Percentiles rank a stretch among this genome's conserved stretches.
Conservation (phyloP, 2,329 filamentous ascomycete species). For the Nemania sp. region DNA sequence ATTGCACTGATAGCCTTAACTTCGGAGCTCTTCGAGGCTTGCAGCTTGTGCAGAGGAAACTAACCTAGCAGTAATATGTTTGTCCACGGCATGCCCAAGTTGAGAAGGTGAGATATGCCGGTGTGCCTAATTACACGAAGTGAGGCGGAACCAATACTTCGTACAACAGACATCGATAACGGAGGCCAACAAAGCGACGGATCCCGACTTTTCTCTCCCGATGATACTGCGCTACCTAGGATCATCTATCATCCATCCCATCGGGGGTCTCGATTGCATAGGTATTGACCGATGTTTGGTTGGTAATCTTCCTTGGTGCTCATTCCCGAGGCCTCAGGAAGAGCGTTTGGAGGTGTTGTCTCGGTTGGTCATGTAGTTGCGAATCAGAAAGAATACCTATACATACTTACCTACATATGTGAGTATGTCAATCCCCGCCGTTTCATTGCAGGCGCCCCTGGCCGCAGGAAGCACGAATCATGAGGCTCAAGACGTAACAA, state of each 20-base stretch:
- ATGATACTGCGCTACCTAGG: background rate
- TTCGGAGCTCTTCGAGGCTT: no score
- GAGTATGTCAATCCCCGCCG: background rate
- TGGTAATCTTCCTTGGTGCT: background rate
- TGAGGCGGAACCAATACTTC: background rate
- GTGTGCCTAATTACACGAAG: background rate
- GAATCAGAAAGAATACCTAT: background rate
- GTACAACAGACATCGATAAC: background rate
- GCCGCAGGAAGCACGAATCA: conserved; percentile 19
- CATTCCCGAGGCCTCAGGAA: background rate
- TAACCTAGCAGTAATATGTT: background rate
- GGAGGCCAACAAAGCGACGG: background rate
- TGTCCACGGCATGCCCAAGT: background rate
- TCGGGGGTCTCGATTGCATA: background rate
- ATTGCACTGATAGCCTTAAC: no score
- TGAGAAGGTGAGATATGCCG: background rate
- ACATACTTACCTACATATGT: no score
- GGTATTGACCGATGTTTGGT: background rate
- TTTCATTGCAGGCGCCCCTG: conserved; percentile 14
- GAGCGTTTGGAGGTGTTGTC: background rate
- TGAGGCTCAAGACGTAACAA: conserved; percentile 27
- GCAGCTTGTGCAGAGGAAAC: background rate
- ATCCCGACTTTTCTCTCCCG: background rate
- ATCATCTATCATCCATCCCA: no score
- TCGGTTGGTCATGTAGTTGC: background rate